These are phyloP conservation scores for Xylariaceae sp. DNA, from an alignment of 2,329 filamentous ascomycete genomes.

Conservation along the genomic window DNA sequence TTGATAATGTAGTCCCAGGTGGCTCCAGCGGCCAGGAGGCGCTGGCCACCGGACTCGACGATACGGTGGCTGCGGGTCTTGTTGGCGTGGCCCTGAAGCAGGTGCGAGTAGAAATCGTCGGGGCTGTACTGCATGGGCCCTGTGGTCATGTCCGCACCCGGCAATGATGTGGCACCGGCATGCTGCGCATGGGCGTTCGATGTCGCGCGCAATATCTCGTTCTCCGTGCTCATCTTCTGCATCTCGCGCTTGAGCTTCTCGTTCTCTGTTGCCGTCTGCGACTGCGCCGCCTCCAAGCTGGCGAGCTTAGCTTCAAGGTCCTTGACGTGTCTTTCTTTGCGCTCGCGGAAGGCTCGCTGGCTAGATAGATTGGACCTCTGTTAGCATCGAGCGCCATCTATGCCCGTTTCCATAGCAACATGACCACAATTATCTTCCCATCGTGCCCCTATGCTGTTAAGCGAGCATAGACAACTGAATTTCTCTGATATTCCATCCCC, in stretches of 20 bases:
- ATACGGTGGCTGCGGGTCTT: slow-evolving; percentile 65
- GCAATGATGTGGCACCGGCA: slow-evolving; percentile 39
- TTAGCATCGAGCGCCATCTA: slow-evolving; percentile 3
- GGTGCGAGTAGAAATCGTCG: slow-evolving; percentile 63
- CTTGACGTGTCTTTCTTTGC: slow-evolving; percentile 90
- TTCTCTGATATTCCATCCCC: neutral
- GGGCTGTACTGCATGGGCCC: slow-evolving; percentile 68
- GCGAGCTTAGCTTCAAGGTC: slow-evolving; percentile 85
- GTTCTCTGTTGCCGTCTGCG: slow-evolving; percentile 72
- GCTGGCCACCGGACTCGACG: slow-evolving; percentile 60
- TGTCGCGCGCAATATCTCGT: slow-evolving; percentile 85
- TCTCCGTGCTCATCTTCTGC: slow-evolving; percentile 80
- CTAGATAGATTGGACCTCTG: slow-evolving; percentile 42
- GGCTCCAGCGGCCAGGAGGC: slow-evolving; percentile 66
- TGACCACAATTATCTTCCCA: neutral
- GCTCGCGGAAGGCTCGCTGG: slow-evolving; percentile 91
- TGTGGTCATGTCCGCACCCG: slow-evolving; percentile 45
- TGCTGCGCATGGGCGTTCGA: slow-evolving; percentile 39
- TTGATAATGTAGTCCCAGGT: slow-evolving; percentile 87
- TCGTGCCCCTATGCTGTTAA: neutral
- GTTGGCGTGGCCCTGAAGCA: slow-evolving; percentile 57
- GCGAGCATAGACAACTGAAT: neutral
- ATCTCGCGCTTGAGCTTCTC: slow-evolving; percentile 79
- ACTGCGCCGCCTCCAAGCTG: slow-evolving; percentile 67
- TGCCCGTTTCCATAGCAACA: neutral